Base-by-base conservation (phyloP, 257 asterid genomes). In the Rhazya stricta region DNA sequence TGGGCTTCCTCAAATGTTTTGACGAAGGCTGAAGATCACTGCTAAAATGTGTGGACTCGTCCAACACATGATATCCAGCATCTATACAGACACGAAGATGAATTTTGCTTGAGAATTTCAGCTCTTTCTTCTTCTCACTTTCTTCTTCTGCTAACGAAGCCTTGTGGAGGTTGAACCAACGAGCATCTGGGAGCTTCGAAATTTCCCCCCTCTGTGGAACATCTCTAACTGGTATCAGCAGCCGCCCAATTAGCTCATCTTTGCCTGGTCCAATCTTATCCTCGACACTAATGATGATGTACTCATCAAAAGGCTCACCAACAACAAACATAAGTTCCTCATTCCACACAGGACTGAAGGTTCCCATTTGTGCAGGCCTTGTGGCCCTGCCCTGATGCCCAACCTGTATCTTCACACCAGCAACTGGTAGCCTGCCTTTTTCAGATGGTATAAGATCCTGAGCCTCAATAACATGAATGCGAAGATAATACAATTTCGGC, bases 1-100 rank as follows among this genome's bases (percentile, higher is more conserved):
- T 83, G 0, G 86, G 79, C 84, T 90, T 94, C 74, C 96, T 85
- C 79, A 94, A 77, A 43, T 82, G 81, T 58, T 83, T 89, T 0
- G 96, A 87, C 10, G 97, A 86, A 8, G 99, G 97, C 81, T 84
- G 97, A 78, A 90, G 88, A 82, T 94, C 95, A 51, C 98, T 94
- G 74, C 95, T 86, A 69, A 86, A 91, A 82, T 94, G 93, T 6
- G 89, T 84, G 25, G 96, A 81, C 85, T 94, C 99, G 36, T 94
- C 97, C 34, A 92, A 88, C 29, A 94, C 99, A 75, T 94, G 99
- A 75, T 94, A 94, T 42, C 97, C 97, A 0, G 90, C 84, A 66
- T 94, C 99, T 16, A 92, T 29, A 67, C 86, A 81, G 32, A 94
- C 65, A 2, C 93, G 87, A 30, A 94, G 92, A 69, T 83, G 88